Evolutionary conservation across 1,284 basidiomycete species (phyloP), one percentile per base, ranked within the genome.

Genomic region (Lignosus rhinocerotis): DNA sequence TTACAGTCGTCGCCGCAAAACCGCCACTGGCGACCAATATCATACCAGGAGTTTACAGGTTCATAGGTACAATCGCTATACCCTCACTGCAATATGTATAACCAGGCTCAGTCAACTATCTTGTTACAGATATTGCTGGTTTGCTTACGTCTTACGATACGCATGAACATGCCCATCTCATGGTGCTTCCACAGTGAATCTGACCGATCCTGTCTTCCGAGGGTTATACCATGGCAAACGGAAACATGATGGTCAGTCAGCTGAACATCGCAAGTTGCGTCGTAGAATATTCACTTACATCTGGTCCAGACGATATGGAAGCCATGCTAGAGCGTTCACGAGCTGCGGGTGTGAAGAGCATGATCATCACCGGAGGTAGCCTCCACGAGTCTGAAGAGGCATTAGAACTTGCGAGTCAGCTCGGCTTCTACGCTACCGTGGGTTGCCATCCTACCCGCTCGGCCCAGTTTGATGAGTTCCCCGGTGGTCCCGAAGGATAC

Each of bases 361-460:
- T 93, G 78, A 85, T 96, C 61, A 81, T 96, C 53, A 95, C 93
- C 1, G 92, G 92, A 0, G 88, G 89, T 0, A 90, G 84, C 56
- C 74, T 96, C 11, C 68, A 75, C 6, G 92, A 94, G 70, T 88
- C 87, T 3, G 73, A 73, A 54, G 72, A 83, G 19, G 90, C 90
- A 0, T 66, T 94, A 32, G 71, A 76, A 14, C 73, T 95, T 16
- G 89, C 92, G 1, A 75, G 78, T 55, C 67, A 85, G 65, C 77
- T 85, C 59, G 78, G 79, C 7, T 73, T 93, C 17, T 92, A 88
- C 69, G 84, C 86, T 8, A 96, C 93, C 0, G 85, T 89, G 1
- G 94, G 94, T 17, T 91, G 90, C 64, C 94, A 96, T 73, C 94
- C 94, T 0, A 95, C 93, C 7, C 87, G 91, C n/a, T 86, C 90